Evolutionary conservation across 2,329 filamentous ascomycete species (phyloP).

Genomic region (Sarocladium strictum): DNA sequence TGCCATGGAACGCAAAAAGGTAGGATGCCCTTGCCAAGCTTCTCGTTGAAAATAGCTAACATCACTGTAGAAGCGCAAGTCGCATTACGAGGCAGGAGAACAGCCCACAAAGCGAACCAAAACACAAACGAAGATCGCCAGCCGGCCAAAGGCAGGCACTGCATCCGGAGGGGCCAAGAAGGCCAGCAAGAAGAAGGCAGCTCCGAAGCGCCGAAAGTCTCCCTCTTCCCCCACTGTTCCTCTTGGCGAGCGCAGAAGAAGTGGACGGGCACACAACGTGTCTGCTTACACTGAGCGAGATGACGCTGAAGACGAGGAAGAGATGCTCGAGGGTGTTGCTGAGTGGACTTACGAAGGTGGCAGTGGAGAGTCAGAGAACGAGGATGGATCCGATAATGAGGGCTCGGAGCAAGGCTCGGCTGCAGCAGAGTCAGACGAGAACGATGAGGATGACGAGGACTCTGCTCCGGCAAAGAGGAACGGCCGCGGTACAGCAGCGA

Average conservation of each 20-base stretch:
- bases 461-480: not conserved
- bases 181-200: constrained; percentile 22
- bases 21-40: constrained; percentile 23
- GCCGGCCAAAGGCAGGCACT: constrained; percentile 28
- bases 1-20: constrained; percentile 68
- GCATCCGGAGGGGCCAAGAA: constrained; percentile 28
- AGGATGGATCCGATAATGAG: constrained; percentile 14
- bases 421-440: constrained; percentile 13
- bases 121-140: constrained; percentile 30
- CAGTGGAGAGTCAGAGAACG: constrained; percentile 21
- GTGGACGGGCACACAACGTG: constrained; percentile 42
- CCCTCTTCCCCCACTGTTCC: constrained; percentile 24
- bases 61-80: constrained; percentile 48
- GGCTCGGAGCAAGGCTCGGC: constrained; percentile 14
- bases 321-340: constrained; percentile 56
- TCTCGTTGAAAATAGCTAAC: constrained; percentile 19
- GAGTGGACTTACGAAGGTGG: constrained; percentile 49
- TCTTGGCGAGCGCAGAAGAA: constrained; percentile 46
- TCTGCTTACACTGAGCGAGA: constrained; percentile 52
- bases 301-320: constrained; percentile 52
- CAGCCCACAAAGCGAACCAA: constrained; percentile 33
- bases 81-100: constrained; percentile 42
- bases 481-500: not conserved
- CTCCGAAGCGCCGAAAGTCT: constrained; percentile 22
- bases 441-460: constrained; percentile 16